Percentiles rank a stretch among this genome's conserved stretches.
phyloP scores from a whole-genome alignment of 176 grass and related monocot genomes.

The Saccharum spontaneum region DNA sequence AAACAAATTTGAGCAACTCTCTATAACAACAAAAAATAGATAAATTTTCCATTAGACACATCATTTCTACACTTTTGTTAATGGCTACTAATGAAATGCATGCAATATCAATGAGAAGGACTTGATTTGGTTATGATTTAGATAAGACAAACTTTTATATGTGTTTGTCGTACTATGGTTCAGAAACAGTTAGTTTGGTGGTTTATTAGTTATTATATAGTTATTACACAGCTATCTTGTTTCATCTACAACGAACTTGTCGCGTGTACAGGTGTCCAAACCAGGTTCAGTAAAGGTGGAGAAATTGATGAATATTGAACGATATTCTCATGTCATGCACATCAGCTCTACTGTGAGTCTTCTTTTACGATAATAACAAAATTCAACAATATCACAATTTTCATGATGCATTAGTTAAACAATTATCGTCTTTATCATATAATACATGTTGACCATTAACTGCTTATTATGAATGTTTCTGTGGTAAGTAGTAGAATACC shows the following conservation, averaged over 20 bases:
- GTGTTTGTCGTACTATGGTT: neutral
- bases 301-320: constrained; percentile 90
- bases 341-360: constrained; percentile 87
- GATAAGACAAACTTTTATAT: neutral
- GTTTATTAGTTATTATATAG: neutral
- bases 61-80: neutral
- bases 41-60: neutral
- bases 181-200: neutral
- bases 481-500: neutral
- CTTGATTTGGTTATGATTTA: neutral
- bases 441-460: neutral
- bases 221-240: neutral
- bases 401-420: neutral
- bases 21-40: neutral
- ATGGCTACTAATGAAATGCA: neutral
- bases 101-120: neutral
- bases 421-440: neutral
- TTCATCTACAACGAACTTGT: constrained; percentile 1
- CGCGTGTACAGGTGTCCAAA: constrained; percentile 66
- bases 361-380: neutral
- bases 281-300: constrained; percentile 83
- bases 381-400: neutral
- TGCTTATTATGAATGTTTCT: neutral
- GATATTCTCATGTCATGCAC: constrained; percentile 97
- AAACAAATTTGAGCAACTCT: neutral